Evolutionary conservation across 768 basidiomycete genomes (phyloP), one percentile per base, ranked within the genome.

Genomic region (Antrodiella citrinella): DNA sequence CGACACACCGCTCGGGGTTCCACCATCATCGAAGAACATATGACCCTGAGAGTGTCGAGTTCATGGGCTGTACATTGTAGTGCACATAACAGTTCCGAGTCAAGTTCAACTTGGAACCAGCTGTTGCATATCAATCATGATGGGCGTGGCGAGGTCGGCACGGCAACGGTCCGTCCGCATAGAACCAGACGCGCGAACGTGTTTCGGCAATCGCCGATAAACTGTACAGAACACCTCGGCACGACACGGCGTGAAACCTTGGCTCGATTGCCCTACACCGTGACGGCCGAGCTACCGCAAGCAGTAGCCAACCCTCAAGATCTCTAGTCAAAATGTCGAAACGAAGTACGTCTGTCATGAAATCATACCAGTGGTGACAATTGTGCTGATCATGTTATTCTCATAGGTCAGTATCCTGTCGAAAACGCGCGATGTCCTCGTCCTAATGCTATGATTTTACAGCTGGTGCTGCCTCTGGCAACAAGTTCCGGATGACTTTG

Each of bases 401-500:
- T 30, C 13, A 11, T 26, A 57, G 61, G 59, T 59, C 49, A 44
- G 61, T 62, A 47, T 48, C 5, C 3, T 35, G 26, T 30, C 9
- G 9, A 22, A n/a, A 10, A 43, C 9, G 11, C 26, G 43, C 30
- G 19, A 5, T 12, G 3, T 15, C 26, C 44, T 20, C 26, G 35
- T 30, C 45, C 52, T 23, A 51, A 48, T 48, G 35, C 46, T 56
- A 53, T 52, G 26, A n/a, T 50, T 43, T 3, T 21, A 53, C 60
- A 76, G 74, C 71, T 56, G 70, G 71, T 62, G 82, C 79, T 65
- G 80, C 85, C 56, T 80, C 91, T 63, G 95, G 95, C 67, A 93
- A 89, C 73, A 99, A 97, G 74, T 97, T 86, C 82, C 84, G 93
- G 62, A 76, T 98, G 77, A 94, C 88, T 44, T 81, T 91, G 57